These are phyloP conservation scores for Multifurca ochricompacta DNA, from an alignment of 768 basidiomycete genomes.

Conservation along the genomic window DNA sequence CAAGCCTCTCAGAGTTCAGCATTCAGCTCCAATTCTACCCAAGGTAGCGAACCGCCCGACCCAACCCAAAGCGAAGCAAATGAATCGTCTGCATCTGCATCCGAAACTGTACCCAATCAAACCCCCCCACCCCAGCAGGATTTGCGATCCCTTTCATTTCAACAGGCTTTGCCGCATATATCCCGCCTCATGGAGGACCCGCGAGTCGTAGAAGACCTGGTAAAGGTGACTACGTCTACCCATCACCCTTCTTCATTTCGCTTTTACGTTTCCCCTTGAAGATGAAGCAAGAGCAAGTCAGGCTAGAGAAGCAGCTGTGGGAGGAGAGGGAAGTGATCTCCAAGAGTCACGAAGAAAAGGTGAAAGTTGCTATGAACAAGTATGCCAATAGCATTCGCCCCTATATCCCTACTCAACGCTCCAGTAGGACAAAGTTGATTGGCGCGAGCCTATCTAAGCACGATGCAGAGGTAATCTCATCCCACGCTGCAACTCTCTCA, in stretches of 20 bases:
- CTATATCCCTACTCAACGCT: not conserved
- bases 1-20: slow-evolving; percentile 1
- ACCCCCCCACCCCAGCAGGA: slow-evolving; percentile 27
- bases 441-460: slow-evolving; percentile 58
- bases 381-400: slow-evolving; percentile 28
- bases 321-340: slow-evolving; percentile 56
- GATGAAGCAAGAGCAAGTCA: slow-evolving; percentile 67
- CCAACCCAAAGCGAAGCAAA: not conserved
- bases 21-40: not conserved
- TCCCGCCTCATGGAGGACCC: slow-evolving; percentile 51
- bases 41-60: not conserved
- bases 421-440: slow-evolving; percentile 55
- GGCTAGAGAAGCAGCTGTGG: slow-evolving; percentile 61
- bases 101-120: not conserved
- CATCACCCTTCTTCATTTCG: not conserved
- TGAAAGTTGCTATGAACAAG: slow-evolving; percentile 62
- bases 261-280: slow-evolving; percentile 24
- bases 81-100: not conserved
- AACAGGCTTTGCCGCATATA: slow-evolving; percentile 62
- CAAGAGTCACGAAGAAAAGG: slow-evolving; percentile 60
- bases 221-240: slow-evolving; percentile 35
- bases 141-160: slow-evolving; percentile 48
- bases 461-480: slow-evolving; percentile 48
- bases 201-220: slow-evolving; percentile 40
- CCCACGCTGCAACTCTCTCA: slow-evolving; percentile 22